phyloP scores from a whole-genome alignment of 2,329 filamentous ascomycete species.

The Scedosporium apiospermum region DNA sequence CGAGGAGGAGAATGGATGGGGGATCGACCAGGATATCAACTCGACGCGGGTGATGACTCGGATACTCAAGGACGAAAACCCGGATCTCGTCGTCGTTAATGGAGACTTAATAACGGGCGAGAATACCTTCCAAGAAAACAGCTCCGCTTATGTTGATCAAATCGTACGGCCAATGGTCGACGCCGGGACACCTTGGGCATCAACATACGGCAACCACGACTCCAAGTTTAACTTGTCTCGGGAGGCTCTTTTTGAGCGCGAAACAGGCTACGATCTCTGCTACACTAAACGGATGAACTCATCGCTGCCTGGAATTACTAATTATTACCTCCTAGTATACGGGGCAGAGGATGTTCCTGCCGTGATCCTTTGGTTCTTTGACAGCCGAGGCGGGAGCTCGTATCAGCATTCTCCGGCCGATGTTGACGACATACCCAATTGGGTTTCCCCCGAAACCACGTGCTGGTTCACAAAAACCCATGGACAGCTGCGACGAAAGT shows the following conservation, averaged over 20 bases:
- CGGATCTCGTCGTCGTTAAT: constrained; percentile 57
- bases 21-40: constrained; percentile 44
- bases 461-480: constrained; percentile 31
- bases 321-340: constrained; percentile 35
- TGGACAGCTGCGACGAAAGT: constrained; percentile 17
- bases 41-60: constrained; percentile 46
- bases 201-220: constrained; percentile 66
- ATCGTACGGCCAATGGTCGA: constrained; percentile 49
- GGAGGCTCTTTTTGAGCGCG: constrained; percentile 19
- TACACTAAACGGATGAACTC: constrained; percentile 7
- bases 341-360: constrained; percentile 16
- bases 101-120: constrained; percentile 65
- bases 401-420: constrained; percentile 27
- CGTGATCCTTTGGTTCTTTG: constrained; percentile 63
- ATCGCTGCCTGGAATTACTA: constrained; percentile 27
- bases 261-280: constrained; percentile 21
- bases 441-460: constrained; percentile 35
- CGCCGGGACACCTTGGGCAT: constrained; percentile 50
- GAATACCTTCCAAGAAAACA: constrained; percentile 44
- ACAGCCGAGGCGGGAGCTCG: constrained; percentile 48
- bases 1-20: constrained; percentile 37
- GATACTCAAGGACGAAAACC: constrained; percentile 46
- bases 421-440: constrained; percentile 20
- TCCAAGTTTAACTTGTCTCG: constrained; percentile 47
- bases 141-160: constrained; percentile 46